These are phyloP conservation scores for Jaenimonas drosophilae DNA, from an alignment of 208 protist genomes.

Conservation along the genomic window DNA sequence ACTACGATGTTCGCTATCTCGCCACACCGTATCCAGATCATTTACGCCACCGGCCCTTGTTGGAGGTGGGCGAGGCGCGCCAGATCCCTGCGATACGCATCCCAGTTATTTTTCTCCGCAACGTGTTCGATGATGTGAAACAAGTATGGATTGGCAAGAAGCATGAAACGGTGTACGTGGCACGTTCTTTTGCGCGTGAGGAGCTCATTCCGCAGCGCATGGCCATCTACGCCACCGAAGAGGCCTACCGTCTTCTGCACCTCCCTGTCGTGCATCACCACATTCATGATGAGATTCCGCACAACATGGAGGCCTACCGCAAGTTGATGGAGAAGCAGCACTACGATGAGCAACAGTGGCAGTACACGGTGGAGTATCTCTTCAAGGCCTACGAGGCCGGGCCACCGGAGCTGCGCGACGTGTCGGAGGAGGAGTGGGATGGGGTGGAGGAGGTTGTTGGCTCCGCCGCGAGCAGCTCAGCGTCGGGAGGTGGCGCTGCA, in stretches of 20 bases:
- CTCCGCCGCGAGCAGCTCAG: conserved; percentile 11
- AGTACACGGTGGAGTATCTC: conserved; percentile 85
- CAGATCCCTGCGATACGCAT: conserved; percentile 63
- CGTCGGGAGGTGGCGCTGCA: conserved; percentile 20
- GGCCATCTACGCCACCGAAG: conserved; percentile 81
- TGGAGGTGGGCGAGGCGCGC: conserved; percentile 77
- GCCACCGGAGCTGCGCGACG: conserved; percentile 70
- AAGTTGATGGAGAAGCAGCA: conserved; percentile 80
- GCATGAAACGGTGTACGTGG: conserved; percentile 83
- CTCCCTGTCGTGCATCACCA: conserved; percentile 68
- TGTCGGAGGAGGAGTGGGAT: conserved; percentile 56
- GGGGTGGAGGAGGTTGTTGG: conserved; percentile 39
- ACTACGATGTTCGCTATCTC: conserved; percentile 86
- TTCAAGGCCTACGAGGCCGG: conserved; percentile 80
- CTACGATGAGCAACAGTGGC: conserved; percentile 85
- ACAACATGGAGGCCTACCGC: conserved; percentile 60
- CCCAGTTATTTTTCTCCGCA: conserved; percentile 80
- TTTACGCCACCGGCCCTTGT: conserved; percentile 54
- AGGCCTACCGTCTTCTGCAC: conserved; percentile 74
- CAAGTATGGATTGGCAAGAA: conserved; percentile 65
- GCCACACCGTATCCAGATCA: conserved; percentile 64
- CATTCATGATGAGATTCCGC: conserved; percentile 78
- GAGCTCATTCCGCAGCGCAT: conserved; percentile 80
- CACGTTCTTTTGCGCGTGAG: conserved; percentile 43
- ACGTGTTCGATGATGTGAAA: conserved; percentile 66